These are phyloP conservation scores for Hymenoscyphus fructigenus DNA, from an alignment of 2,329 filamentous ascomycete species.

Conservation along the genomic window DNA sequence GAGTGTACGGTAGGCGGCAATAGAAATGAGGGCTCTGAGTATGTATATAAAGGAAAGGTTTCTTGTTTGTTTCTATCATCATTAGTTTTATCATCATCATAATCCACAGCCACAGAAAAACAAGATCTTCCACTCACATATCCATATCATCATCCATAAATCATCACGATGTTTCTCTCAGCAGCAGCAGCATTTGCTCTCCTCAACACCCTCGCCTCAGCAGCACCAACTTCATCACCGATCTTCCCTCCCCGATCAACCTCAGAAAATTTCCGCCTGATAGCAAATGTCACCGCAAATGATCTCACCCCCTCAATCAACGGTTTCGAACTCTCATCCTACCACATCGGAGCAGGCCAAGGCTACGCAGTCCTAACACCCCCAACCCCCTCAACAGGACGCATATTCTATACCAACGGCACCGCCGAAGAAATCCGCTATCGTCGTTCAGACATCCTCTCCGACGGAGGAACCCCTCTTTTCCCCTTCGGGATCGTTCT, in stretches of 20 bases:
- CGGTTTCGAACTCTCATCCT: conserved; percentile 41
- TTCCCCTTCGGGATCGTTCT: conserved; percentile 42
- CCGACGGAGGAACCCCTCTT: conserved; percentile 42
- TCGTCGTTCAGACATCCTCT: conserved; percentile 39
- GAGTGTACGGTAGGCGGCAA: neutral
- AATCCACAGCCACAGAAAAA: neutral
- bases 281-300: conserved; percentile 45
- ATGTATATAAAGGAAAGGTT: neutral
- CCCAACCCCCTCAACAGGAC: conserved; percentile 26
- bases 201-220: conserved; percentile 17
- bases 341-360: conserved; percentile 45
- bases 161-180: conserved; percentile 8
- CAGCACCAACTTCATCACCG: conserved; percentile 20
- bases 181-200: conserved; percentile 5
- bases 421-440: conserved; percentile 40
- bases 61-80: conserved; percentile 1
- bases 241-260: conserved; percentile 19
- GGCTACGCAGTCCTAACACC: conserved; percentile 40
- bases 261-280: conserved; percentile 40
- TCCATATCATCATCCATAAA: neutral
- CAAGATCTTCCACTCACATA: neutral
- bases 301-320: conserved; percentile 46
- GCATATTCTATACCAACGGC: conserved; percentile 52
- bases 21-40: neutral
- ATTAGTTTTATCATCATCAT: neutral